Evolutionary conservation across 352 stramenopile species (phyloP).

Genomic region (Phytopythium delawarense): DNA sequence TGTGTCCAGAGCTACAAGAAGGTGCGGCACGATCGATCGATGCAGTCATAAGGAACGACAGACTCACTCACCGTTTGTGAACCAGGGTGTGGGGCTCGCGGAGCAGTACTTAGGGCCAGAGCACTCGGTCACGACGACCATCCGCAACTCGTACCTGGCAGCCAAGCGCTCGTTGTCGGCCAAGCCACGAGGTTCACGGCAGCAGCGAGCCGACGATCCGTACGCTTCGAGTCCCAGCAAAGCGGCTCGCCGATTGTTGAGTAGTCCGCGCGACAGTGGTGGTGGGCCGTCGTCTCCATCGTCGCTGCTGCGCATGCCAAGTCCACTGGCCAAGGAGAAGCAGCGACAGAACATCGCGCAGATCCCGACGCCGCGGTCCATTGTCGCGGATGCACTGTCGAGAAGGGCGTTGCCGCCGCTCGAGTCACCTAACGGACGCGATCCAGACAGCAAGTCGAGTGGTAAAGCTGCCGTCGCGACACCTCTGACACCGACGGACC

Average conservation of each 20-base stretch:
- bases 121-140: conserved; percentile 85
- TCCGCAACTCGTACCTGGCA: conserved; percentile 88
- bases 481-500: conserved; percentile 38
- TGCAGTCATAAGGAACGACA: background rate
- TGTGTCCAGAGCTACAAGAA: conserved; percentile 90
- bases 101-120: conserved; percentile 86
- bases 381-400: conserved; percentile 49
- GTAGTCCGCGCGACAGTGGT: conserved; percentile 24
- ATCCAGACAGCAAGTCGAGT: conserved; percentile 13
- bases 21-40: background rate
- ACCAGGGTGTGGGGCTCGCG: conserved; percentile 77
- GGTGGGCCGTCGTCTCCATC: conserved; percentile 4
- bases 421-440: conserved; percentile 24
- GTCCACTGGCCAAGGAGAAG: conserved; percentile 42
- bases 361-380: conserved; percentile 45
- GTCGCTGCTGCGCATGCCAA: conserved; percentile 35
- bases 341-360: conserved; percentile 17
- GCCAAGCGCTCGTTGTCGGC: conserved; percentile 58
- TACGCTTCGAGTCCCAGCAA: conserved; percentile 22
- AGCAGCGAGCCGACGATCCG: background rate
- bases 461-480: conserved; percentile 3
- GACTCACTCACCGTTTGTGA: background rate
- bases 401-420: conserved; percentile 33
- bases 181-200: conserved; percentile 14
- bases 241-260: conserved; percentile 19